Evolutionary conservation across 23 red algal genomes (phyloP).

Genomic region (Gracilariopsis chorda): DNA sequence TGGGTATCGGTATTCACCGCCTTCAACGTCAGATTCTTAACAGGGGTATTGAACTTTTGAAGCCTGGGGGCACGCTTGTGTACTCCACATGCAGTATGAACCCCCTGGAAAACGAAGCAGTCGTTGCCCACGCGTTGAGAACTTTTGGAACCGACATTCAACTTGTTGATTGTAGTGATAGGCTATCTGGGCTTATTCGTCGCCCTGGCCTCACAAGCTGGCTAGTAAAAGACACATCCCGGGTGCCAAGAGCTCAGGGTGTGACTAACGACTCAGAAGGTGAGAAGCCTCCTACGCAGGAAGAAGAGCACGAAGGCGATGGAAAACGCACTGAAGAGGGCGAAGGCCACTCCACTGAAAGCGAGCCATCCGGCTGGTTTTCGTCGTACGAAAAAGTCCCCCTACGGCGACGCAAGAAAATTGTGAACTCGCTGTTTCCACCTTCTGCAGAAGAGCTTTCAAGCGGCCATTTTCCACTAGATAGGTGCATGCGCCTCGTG

Average conservation of each 20-base stretch:
- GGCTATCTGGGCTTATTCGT: slow-evolving; percentile 52
- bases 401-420: slow-evolving; percentile 41
- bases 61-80: slow-evolving; percentile 68
- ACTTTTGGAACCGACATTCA: slow-evolving; percentile 20
- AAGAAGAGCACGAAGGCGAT: background rate
- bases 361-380: slow-evolving; percentile 40
- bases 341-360: background rate
- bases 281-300: background rate
- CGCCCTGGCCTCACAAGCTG: slow-evolving; percentile 74
- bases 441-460: slow-evolving; percentile 62
- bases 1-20: slow-evolving; percentile 77
- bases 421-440: slow-evolving; percentile 77
- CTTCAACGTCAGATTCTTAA: slow-evolving; percentile 80
- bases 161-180: slow-evolving; percentile 59
- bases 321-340: background rate
- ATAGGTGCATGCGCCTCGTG: slow-evolving; percentile 83
- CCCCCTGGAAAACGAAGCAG: slow-evolving; percentile 96
- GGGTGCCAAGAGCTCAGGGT: too few species aligned
- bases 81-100: slow-evolving; percentile 97
- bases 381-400: slow-evolving; percentile 72
- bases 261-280: background rate
- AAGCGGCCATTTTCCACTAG: slow-evolving; percentile 37
- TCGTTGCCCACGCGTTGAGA: slow-evolving; percentile 80
- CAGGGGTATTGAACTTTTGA: slow-evolving; percentile 77
- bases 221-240: slow-evolving; percentile 69